Evolutionary conservation across 345 rosid species (phyloP).

Genomic region (Dimocarpus longan): DNA sequence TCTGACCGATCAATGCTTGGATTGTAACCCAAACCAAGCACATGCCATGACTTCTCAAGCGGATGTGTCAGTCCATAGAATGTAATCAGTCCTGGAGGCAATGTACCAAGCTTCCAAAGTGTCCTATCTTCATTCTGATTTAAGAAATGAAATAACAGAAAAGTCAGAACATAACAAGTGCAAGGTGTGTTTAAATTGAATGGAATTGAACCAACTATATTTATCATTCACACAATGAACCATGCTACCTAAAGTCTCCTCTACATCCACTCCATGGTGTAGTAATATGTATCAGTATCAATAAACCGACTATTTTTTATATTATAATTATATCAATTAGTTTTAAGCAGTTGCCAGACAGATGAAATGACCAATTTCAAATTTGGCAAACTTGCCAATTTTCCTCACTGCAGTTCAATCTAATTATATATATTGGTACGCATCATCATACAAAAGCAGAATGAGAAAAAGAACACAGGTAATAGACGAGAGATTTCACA

Average conservation of each 20-base stretch:
- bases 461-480: neutral
- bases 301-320: neutral
- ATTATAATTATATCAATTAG: neutral
- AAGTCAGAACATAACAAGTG: slow-evolving; percentile 6
- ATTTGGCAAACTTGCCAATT: neutral
- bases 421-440: neutral
- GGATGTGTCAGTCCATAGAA: slow-evolving; percentile 87
- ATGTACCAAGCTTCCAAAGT: slow-evolving; percentile 99
- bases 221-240: slow-evolving; percentile 1
- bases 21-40: slow-evolving; percentile 95
- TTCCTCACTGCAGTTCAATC: neutral
- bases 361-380: neutral
- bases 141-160: neutral
- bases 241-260: neutral
- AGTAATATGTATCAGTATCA: neutral
- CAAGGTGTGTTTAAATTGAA: neutral
- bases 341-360: neutral
- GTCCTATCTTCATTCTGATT: slow-evolving; percentile 85
- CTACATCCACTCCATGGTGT: neutral
- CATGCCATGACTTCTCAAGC: slow-evolving; percentile 95
- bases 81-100: slow-evolving; percentile 96
- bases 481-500: neutral
- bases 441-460: neutral
- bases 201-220: neutral
- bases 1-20: slow-evolving; percentile 80